These are phyloP conservation scores for Teunomyces panamensis DNA, from an alignment of 805 yeast species.

Conservation along the genomic window DNA sequence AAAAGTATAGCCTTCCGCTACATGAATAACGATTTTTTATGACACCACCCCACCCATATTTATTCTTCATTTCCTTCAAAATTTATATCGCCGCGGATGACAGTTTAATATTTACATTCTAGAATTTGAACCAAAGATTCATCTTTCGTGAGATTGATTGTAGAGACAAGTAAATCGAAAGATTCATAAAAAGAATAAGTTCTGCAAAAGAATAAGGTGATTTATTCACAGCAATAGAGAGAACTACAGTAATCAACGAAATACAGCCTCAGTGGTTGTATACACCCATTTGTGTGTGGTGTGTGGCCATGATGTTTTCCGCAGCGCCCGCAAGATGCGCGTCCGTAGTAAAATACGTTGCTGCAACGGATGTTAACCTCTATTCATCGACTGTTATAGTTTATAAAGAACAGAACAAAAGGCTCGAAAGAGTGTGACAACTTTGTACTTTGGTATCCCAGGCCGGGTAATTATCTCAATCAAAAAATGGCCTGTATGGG, in stretches of 20 bases:
- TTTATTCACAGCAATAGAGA: not conserved
- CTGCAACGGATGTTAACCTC: slow-evolving; percentile 44
- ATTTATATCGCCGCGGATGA: not conserved
- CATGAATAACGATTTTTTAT: slow-evolving; percentile 3
- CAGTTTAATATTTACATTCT: not conserved
- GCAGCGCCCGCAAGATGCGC: slow-evolving; percentile 44
- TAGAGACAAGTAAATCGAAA: no score
- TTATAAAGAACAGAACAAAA: slow-evolving; percentile 33
- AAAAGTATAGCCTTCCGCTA: slow-evolving; percentile 1
- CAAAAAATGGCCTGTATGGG: not conserved
- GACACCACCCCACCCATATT: not conserved
- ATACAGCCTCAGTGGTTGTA: slow-evolving; percentile 35
- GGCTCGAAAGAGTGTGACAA: not conserved
- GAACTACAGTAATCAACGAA: not conserved
- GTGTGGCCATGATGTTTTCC: slow-evolving; percentile 51
- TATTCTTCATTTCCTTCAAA: slow-evolving; percentile 1
- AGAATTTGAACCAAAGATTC: not conserved
- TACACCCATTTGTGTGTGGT: slow-evolving; percentile 50
- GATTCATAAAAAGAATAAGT: no score
- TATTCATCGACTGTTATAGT: slow-evolving; percentile 62
- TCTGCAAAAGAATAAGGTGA: not conserved
- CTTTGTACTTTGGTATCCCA: not conserved
- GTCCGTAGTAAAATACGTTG: slow-evolving; percentile 13
- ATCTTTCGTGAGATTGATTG: no score
- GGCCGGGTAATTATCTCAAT: not conserved